These are phyloP conservation scores for Colletotrichum sp. DNA, from an alignment of 2,329 filamentous ascomycete genomes.

Conservation along the genomic window DNA sequence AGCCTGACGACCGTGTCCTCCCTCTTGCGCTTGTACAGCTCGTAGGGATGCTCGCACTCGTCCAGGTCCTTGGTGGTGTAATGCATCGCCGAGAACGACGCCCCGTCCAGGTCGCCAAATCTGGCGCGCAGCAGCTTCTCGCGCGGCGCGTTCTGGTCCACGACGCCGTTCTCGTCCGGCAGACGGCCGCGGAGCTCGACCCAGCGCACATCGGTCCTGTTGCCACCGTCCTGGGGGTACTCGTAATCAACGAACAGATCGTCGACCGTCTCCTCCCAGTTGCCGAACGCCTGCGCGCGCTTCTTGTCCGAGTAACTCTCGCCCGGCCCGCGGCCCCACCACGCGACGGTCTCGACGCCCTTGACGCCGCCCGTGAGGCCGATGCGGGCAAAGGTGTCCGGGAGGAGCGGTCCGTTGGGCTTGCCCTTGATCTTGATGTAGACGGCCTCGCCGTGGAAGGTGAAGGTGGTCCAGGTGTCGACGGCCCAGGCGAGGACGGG, in stretches of 20 bases:
- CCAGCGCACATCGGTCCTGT: constrained; percentile 68
- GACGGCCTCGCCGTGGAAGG: constrained; percentile 53
- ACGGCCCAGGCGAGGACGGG: constrained; percentile 67
- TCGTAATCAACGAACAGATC: constrained; percentile 67
- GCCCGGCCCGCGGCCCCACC: constrained; percentile 72
- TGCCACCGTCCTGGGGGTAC: constrained; percentile 71
- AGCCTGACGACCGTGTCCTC: constrained; percentile 61
- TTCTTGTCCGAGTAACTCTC: constrained; percentile 73
- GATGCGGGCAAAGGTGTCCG: constrained; percentile 65
- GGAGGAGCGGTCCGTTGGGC: constrained; percentile 52
- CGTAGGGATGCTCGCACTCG: constrained; percentile 62
- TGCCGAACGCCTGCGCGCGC: constrained; percentile 61
- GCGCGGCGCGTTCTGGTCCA: neutral
- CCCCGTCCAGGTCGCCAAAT: constrained; percentile 51
- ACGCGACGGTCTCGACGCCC: constrained; percentile 48
- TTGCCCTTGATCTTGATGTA: constrained; percentile 54
- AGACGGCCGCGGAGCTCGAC: constrained; percentile 47
- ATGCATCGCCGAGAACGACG: constrained; percentile 61
- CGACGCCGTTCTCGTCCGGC: constrained; percentile 25
- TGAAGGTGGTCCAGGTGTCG: constrained; percentile 57
- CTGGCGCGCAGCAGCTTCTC: constrained; percentile 44
- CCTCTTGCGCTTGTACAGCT: constrained; percentile 54
- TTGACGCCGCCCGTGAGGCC: constrained; percentile 58
- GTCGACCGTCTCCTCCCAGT: constrained; percentile 51
- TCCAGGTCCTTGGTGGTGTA: constrained; percentile 61